phyloP scores from a whole-genome alignment of 805 yeast genomes.

The Candida ipomoeae region DNA sequence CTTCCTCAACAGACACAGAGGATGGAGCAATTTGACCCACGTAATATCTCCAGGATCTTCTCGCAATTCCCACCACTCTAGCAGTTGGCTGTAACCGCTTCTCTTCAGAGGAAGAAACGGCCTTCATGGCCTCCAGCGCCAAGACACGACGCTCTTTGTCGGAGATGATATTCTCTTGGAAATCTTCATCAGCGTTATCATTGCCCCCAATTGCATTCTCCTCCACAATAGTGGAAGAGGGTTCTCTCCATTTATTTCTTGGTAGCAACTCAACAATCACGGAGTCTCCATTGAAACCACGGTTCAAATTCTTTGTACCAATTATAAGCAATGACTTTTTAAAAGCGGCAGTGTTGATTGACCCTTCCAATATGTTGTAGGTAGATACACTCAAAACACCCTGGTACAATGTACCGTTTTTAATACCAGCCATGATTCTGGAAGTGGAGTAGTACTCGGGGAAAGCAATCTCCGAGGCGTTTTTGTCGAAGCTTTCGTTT shows the following conservation, averaged over 20 bases:
- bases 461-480: constrained; percentile 53
- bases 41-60: constrained; percentile 93
- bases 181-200: constrained; percentile 56
- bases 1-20: constrained; percentile 53
- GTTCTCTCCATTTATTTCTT: constrained; percentile 79
- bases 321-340: constrained; percentile 76
- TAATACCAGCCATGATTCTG: constrained; percentile 84
- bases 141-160: constrained; percentile 69
- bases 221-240: constrained; percentile 74
- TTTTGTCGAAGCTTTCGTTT: constrained; percentile 34
- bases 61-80: constrained; percentile 77
- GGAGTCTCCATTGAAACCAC: constrained; percentile 88
- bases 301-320: constrained; percentile 81
- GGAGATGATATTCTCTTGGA: constrained; percentile 48
- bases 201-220: constrained; percentile 60
- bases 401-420: constrained; percentile 81
- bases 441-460: constrained; percentile 78
- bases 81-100: constrained; percentile 84
- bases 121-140: constrained; percentile 70
- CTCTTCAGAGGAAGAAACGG: constrained; percentile 42
- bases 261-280: constrained; percentile 91
- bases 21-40: constrained; percentile 89
- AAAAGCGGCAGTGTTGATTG: constrained; percentile 65
- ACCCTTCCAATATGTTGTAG: constrained; percentile 86
- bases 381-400: constrained; percentile 78